These are phyloP conservation scores for Botrytis tulipae DNA, from an alignment of 2,329 filamentous ascomycete species.

Conservation along the genomic window DNA sequence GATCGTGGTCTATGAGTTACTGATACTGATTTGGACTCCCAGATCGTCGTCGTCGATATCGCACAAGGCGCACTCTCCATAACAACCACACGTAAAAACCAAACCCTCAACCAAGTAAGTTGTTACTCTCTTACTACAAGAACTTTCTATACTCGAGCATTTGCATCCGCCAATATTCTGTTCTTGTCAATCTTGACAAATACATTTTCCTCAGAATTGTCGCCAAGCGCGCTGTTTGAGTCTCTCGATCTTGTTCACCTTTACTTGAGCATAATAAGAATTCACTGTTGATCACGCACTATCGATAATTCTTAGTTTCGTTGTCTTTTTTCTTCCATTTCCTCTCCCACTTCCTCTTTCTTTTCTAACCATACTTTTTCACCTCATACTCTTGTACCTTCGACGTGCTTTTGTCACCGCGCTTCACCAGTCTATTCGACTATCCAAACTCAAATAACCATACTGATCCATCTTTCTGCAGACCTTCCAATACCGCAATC, in stretches of 20 bases:
- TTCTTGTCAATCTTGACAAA: neutral
- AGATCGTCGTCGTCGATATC: slow-evolving; percentile 2
- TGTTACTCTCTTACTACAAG: too few species aligned
- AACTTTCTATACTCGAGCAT: neutral
- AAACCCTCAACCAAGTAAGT: neutral
- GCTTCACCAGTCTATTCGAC: neutral
- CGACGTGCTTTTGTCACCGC: neutral
- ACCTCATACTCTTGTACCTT: neutral
- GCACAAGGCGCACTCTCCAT: neutral
- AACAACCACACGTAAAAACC: neutral
- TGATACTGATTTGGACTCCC: neutral
- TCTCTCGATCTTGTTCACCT: slow-evolving; percentile 17
- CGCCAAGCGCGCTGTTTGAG: neutral
- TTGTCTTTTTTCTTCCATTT: neutral
- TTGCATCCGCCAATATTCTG: neutral
- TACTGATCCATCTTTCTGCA: slow-evolving; percentile 9
- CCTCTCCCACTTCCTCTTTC: neutral
- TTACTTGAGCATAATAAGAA: neutral
- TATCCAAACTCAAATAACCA: neutral
- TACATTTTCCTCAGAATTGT: neutral
- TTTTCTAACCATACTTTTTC: neutral
- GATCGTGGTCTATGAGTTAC: neutral
- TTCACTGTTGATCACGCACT: neutral
- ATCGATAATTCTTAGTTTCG: neutral
- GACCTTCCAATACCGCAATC: slow-evolving; percentile 22